Evolutionary conservation across 805 yeast genomes (phyloP).

Genomic region (Candida sphagnicola): DNA sequence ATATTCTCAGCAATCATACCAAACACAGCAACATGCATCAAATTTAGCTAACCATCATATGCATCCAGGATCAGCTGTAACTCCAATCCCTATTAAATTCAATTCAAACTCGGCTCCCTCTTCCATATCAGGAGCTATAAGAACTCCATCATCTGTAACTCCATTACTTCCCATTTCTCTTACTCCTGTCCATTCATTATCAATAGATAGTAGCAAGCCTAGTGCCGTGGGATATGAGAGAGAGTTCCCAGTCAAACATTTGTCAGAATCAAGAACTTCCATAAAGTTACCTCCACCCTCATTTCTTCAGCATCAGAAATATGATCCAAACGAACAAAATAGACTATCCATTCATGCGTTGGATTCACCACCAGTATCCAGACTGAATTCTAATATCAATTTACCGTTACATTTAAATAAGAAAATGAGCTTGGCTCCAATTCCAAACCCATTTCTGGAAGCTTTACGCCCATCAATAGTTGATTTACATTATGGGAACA

Average conservation of each 20-base stretch:
- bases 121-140: neutral
- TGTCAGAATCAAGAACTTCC: constrained; percentile 7
- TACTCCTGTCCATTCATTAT: neutral
- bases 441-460: constrained; percentile 19
- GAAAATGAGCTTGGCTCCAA: constrained; percentile 15
- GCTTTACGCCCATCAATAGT: constrained; percentile 32
- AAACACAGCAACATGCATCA: constrained; percentile 6
- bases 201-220: neutral
- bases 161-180: neutral
- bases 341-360: neutral
- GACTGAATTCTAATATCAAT: neutral
- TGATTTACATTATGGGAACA: constrained; percentile 23
- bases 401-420: no score
- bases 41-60: constrained; percentile 2
- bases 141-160: neutral
- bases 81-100: neutral
- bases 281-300: constrained; percentile 20
- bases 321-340: neutral
- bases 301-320: constrained; percentile 11
- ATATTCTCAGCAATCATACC: constrained; percentile 5
- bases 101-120: neutral
- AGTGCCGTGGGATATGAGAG: neutral
- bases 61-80: no score
- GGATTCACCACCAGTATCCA: neutral
- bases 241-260: constrained; percentile 4